These are phyloP conservation scores for Tolypocladium amazonense DNA, from an alignment of 2,329 filamentous ascomycete species.

Conservation along the genomic window DNA sequence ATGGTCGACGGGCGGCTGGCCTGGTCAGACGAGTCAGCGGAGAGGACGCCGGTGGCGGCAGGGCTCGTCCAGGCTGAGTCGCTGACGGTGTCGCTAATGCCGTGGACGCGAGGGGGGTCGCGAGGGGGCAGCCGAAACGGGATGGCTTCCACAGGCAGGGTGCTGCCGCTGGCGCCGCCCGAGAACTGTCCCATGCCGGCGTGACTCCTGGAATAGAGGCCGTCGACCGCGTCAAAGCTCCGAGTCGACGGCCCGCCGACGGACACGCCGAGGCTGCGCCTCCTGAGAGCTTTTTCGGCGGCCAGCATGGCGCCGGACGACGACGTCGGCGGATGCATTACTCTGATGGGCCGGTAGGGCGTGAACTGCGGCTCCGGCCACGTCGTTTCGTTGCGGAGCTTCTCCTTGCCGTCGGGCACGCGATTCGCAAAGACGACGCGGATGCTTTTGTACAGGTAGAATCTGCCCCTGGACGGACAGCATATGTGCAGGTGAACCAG, in stretches of 20 bases:
- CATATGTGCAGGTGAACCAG: slow-evolving; percentile 91
- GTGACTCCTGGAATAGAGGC: slow-evolving; percentile 5
- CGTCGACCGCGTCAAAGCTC: slow-evolving; percentile 24
- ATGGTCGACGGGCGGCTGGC: slow-evolving; percentile 23
- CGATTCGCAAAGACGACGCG: slow-evolving; percentile 94
- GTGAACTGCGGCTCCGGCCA: slow-evolving; percentile 80
- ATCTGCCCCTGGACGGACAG: slow-evolving; percentile 70
- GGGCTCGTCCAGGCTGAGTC: slow-evolving; percentile 14
- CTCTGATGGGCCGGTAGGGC: slow-evolving; percentile 61
- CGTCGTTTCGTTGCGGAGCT: slow-evolving; percentile 79
- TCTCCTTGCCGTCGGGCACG: slow-evolving; percentile 91
- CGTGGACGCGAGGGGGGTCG: slow-evolving; percentile 20
- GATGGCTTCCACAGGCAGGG: slow-evolving; percentile 35
- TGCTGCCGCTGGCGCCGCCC: slow-evolving; percentile 16
- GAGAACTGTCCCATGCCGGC: slow-evolving; percentile 4
- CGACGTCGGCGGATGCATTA: slow-evolving; percentile 33
- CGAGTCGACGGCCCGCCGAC: slow-evolving; percentile 18
- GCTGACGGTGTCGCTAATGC: slow-evolving; percentile 21
- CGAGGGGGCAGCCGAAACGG: slow-evolving; percentile 33
- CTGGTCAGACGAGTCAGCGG: slow-evolving; percentile 16
- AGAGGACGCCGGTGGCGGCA: slow-evolving; percentile 10
- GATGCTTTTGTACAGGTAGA: slow-evolving; percentile 84
- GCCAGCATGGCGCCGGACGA: slow-evolving; percentile 36
- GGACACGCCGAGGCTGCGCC: slow-evolving; percentile 44
- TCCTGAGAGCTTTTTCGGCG: slow-evolving; percentile 48